Evolutionary conservation across 345 rosid species (phyloP).

Genomic region (Stellera chamaejasme): DNA sequence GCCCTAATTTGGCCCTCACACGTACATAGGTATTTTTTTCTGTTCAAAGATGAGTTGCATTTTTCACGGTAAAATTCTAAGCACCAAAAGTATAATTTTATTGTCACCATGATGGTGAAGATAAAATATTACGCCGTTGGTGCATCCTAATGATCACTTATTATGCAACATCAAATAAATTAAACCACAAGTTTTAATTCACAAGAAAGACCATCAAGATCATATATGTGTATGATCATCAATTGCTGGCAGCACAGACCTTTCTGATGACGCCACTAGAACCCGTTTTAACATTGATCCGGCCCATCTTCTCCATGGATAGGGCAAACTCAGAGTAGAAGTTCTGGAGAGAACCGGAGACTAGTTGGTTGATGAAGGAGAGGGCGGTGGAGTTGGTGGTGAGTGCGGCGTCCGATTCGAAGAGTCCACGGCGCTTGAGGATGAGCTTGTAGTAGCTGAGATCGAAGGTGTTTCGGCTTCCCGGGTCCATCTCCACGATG

Average conservation of each 20-base stretch:
- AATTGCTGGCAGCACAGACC: constrained; percentile 60
- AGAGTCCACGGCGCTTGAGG: constrained; percentile 64
- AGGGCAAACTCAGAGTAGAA: constrained; percentile 52
- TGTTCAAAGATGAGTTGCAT: too few relatives aligned
- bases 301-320: constrained; percentile 80
- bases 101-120: too few relatives aligned
- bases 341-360: constrained; percentile 34
- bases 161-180: too few relatives aligned
- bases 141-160: too few relatives aligned
- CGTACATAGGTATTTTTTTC: too few relatives aligned
- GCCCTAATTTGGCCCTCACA: too few relatives aligned
- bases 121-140: too few relatives aligned
- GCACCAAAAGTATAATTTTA: too few relatives aligned
- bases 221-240: not conserved
- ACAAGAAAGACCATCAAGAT: too few relatives aligned
- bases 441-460: constrained; percentile 49
- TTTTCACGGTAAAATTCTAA: too few relatives aligned
- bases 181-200: too few relatives aligned
- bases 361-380: constrained; percentile 34
- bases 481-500: constrained; percentile 73
- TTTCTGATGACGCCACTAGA: constrained; percentile 61
- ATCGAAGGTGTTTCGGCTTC: constrained; percentile 65
- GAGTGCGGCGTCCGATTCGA: constrained; percentile 67
- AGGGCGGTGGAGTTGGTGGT: constrained; percentile 44
- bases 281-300: constrained; percentile 60